A percentile compares a stretch with the other conserved stretches of the same genome.
Evolutionary conservation across 495 filamentous ascomycete species (phyloP).

Genomic region (Aspergillus nanangensis): DNA sequence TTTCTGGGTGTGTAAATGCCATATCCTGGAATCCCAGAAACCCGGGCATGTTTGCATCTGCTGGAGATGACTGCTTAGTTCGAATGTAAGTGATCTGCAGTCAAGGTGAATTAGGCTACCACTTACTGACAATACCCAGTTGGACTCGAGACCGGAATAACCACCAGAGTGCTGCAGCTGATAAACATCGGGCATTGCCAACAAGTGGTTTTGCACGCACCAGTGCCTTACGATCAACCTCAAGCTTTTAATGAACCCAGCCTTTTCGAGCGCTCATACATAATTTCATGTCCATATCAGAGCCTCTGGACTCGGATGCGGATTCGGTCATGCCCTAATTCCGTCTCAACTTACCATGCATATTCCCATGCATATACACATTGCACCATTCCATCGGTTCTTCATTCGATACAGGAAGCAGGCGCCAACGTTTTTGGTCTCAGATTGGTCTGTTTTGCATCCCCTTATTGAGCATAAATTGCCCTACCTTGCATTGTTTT

Average conservation of each 20-base stretch:
- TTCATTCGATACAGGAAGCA: slow-evolving; percentile 27
- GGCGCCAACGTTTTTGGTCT: slow-evolving; percentile 25
- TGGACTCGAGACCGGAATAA: slow-evolving; percentile 36
- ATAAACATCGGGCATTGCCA: slow-evolving; percentile 22
- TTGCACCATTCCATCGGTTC: slow-evolving; percentile 9
- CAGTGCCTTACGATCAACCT: slow-evolving; percentile 42
- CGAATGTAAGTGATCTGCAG: slow-evolving; percentile 73
- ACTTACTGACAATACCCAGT: slow-evolving; percentile 30
- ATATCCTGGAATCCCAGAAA: slow-evolving; percentile 85
- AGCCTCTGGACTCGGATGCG: background rate
- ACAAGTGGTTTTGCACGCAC: slow-evolving; percentile 34
- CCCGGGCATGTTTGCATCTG: slow-evolving; percentile 83
- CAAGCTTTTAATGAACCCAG: slow-evolving; percentile 19
- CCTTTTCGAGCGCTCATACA: too few species aligned
- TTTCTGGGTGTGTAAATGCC: slow-evolving; percentile 75
- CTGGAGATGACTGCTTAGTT: slow-evolving; percentile 81
- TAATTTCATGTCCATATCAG: slow-evolving; percentile 6
- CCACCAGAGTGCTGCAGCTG: slow-evolving; percentile 14
- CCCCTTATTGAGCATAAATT: slow-evolving; percentile 7
- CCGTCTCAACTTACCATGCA: too few species aligned
- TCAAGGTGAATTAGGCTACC: too few species aligned
- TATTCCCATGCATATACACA: slow-evolving; percentile 17
- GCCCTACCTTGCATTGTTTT: slow-evolving; percentile 10
- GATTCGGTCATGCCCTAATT: too few species aligned
- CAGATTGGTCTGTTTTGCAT: slow-evolving; percentile 15